A percentile compares a stretch with the other conserved stretches of the same genome.
Evolutionary conservation across 2,329 filamentous ascomycete species (phyloP).

Genomic region (Clonostachys sp.): DNA sequence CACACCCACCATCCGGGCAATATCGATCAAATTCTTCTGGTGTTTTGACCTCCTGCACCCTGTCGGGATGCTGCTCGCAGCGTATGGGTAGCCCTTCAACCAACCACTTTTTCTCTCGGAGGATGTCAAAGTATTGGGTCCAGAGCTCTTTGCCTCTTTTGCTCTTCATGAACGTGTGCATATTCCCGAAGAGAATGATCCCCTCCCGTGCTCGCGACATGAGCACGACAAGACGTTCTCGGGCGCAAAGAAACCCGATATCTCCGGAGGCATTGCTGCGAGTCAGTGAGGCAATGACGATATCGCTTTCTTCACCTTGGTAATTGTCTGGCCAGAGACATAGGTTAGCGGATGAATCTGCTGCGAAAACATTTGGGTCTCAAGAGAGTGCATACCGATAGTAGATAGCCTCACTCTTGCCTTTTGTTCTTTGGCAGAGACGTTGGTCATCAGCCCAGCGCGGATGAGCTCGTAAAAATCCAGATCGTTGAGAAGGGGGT

Average conservation of each 20-base stretch:
- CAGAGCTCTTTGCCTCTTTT: constrained; percentile 38
- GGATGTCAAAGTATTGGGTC: constrained; percentile 48
- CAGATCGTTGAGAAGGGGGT: constrained; percentile 64
- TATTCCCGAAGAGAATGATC: constrained; percentile 67
- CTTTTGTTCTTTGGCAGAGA: constrained; percentile 45
- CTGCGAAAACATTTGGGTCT: background rate
- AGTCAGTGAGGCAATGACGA: constrained; percentile 65
- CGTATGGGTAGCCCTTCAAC: constrained; percentile 56
- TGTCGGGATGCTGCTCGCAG: constrained; percentile 56
- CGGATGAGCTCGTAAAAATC: constrained; percentile 55
- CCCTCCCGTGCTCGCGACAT: constrained; percentile 61
- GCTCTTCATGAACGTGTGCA: constrained; percentile 59
- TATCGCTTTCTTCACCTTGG: constrained; percentile 72
- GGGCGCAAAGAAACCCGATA: constrained; percentile 66
- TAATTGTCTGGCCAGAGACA: constrained; percentile 57
- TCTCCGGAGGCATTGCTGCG: constrained; percentile 59
- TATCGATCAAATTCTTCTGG: constrained; percentile 54
- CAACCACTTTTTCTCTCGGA: constrained; percentile 46
- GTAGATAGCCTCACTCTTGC: constrained; percentile 58
- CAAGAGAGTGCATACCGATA: constrained; percentile 47
- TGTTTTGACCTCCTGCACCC: constrained; percentile 34
- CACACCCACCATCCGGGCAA: constrained; percentile 69
- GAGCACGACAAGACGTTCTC: constrained; percentile 66
- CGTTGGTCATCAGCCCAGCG: constrained; percentile 56
- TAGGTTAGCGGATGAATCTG: background rate